Evolutionary conservation across 176 grass and related monocot species (phyloP).

Genomic region (Oryza meridionalis): DNA sequence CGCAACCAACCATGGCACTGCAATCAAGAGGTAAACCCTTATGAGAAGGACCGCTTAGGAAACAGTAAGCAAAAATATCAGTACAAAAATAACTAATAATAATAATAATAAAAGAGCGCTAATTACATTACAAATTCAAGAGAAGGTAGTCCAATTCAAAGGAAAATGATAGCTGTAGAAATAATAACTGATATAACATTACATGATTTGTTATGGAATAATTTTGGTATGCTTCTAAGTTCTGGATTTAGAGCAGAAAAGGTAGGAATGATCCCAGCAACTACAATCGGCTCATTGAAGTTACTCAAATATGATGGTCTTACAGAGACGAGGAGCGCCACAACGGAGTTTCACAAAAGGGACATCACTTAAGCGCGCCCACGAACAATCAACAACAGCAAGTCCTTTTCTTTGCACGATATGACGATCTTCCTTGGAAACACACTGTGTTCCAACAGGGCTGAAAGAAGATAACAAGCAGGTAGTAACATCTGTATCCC

Average conservation of each 20-base stretch:
- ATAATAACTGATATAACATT: not conserved
- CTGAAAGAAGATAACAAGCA: constrained; percentile 51
- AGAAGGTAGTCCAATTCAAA: not conserved
- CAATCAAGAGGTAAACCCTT: constrained; percentile 27
- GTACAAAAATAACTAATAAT: not conserved
- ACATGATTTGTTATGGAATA: not conserved
- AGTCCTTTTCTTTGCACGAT: constrained; percentile 88
- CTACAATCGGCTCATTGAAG: not conserved
- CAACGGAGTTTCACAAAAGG: constrained; percentile 95
- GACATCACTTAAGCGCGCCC: constrained; percentile 94
- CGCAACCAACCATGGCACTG: constrained; percentile 99
- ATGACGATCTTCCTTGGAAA: constrained; percentile 81
- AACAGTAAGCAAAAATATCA: not conserved
- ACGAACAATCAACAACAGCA: constrained; percentile 96
- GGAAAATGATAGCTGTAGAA: not conserved
- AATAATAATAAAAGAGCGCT: not conserved
- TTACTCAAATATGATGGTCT: constrained; percentile 32
- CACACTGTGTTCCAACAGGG: constrained; percentile 91
- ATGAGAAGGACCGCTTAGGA: not conserved
- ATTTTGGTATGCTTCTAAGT: not conserved
- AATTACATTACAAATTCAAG: constrained; percentile 5
- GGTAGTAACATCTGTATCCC: constrained; percentile 10
- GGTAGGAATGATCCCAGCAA: not conserved
- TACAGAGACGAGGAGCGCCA: constrained; percentile 92
- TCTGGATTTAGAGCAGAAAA: constrained; percentile 16